Conservation (phyloP, 495 filamentous ascomycete genomes). For the Talaromyces stipitatus region DNA sequence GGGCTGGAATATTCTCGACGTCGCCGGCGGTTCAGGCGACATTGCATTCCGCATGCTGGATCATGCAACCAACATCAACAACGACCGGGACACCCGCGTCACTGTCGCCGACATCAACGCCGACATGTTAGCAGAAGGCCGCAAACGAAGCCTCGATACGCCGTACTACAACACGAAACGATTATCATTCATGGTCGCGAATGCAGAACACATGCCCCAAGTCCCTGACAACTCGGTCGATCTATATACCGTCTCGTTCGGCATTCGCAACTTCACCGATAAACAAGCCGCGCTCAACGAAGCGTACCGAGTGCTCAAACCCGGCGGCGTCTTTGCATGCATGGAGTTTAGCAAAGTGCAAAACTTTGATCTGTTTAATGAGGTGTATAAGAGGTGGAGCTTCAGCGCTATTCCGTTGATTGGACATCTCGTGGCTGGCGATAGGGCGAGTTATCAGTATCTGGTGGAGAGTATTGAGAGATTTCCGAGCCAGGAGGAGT, state of each 20-base stretch:
- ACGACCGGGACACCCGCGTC: slow-evolving; percentile 68
- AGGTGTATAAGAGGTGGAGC: slow-evolving; percentile 92
- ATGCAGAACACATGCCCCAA: slow-evolving; percentile 70
- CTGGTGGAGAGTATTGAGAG: slow-evolving; percentile 94
- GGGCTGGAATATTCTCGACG: slow-evolving; percentile 83
- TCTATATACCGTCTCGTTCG: slow-evolving; percentile 96
- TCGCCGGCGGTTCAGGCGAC: slow-evolving; percentile 95
- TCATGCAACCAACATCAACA: slow-evolving; percentile 75
- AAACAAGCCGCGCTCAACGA: slow-evolving; percentile 72
- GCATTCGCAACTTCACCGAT: slow-evolving; percentile 92
- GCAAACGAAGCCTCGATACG: slow-evolving; percentile 58
- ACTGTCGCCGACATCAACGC: slow-evolving; percentile 94
- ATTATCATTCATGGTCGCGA: slow-evolving; percentile 77
- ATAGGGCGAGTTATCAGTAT: slow-evolving; percentile 96
- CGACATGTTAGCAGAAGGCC: slow-evolving; percentile 83
- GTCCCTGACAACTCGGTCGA: slow-evolving; percentile 64
- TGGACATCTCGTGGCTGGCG: slow-evolving; percentile 89
- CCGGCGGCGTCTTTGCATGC: slow-evolving; percentile 93
- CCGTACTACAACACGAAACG: slow-evolving; percentile 50
- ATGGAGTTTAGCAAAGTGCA: slow-evolving; percentile 88
- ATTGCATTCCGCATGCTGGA: slow-evolving; percentile 96
- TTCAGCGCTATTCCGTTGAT: slow-evolving; percentile 92
- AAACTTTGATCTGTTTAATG: slow-evolving; percentile 61
- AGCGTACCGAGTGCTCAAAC: slow-evolving; percentile 81
- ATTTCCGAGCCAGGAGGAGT: slow-evolving; percentile 81